Evolutionary conservation across 1,284 basidiomycete genomes (phyloP).

Genomic region (Papiliotrema laurentii): DNA sequence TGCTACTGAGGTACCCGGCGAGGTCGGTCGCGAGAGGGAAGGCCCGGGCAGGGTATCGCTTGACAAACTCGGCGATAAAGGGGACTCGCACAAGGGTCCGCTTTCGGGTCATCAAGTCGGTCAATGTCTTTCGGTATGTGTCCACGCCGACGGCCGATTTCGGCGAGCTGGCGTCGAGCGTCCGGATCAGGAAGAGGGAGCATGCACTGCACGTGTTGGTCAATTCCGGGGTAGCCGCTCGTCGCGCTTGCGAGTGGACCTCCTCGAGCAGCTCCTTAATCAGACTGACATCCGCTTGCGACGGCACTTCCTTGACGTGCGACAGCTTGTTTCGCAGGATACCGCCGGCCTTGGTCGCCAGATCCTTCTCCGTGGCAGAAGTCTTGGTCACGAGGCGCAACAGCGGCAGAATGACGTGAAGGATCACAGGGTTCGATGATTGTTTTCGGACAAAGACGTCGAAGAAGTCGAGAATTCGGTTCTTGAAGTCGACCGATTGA

Average conservation of each 20-base stretch:
- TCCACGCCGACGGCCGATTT: constrained; percentile 45
- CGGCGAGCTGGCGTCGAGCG: constrained; percentile 48
- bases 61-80: constrained; percentile 77
- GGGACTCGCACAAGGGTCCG: constrained; percentile 65
- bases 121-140: constrained; percentile 64
- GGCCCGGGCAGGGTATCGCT: constrained; percentile 61
- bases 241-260: constrained; percentile 70
- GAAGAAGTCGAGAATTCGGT: constrained; percentile 85
- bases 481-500: constrained; percentile 90
- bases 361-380: constrained; percentile 71
- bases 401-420: constrained; percentile 70
- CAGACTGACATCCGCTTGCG: constrained; percentile 49
- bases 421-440: constrained; percentile 60
- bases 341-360: constrained; percentile 77
- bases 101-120: constrained; percentile 77
- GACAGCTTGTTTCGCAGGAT: constrained; percentile 70
- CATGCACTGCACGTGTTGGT: constrained; percentile 63
- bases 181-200: constrained; percentile 67
- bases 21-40: constrained; percentile 66
- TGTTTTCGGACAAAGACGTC: constrained; percentile 78
- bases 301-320: constrained; percentile 67
- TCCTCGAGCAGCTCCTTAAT: constrained; percentile 53
- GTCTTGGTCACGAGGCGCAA: constrained; percentile 65
- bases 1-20: constrained; percentile 51
- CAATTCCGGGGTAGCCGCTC: constrained; percentile 60